Percentiles rank a stretch among this genome's conserved stretches.
phyloP scores from a whole-genome alignment of 1,139 yeast species.

The Pichia sp. region DNA sequence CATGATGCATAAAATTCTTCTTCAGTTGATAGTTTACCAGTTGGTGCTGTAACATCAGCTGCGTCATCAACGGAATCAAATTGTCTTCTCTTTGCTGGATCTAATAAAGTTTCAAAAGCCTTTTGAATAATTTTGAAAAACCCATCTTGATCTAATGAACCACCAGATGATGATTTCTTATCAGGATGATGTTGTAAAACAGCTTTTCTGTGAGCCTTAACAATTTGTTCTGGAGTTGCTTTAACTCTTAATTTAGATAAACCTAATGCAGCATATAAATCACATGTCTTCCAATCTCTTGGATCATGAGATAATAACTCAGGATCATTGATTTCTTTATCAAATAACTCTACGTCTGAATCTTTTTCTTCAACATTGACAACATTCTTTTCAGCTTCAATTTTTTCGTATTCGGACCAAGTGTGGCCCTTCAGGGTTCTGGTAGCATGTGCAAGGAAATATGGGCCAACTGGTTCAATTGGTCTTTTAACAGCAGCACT shows the following conservation, averaged over 20 bases:
- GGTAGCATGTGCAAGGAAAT: constrained; percentile 92
- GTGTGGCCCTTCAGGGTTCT: constrained; percentile 96
- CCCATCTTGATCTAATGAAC: constrained; percentile 79
- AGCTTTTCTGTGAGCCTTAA: constrained; percentile 95
- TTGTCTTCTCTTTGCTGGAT: constrained; percentile 81
- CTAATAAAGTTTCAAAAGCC: constrained; percentile 87
- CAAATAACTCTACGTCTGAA: constrained; percentile 64
- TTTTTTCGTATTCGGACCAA: constrained; percentile 94
- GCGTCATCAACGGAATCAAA: constrained; percentile 90
- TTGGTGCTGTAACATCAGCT: constrained; percentile 81
- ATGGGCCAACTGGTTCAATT: constrained; percentile 95
- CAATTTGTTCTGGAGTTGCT: constrained; percentile 89
- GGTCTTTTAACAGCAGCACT: constrained; percentile 70
- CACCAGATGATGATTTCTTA: constrained; percentile 80
- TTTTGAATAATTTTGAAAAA: constrained; percentile 97
- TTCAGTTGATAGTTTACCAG: constrained; percentile 22
- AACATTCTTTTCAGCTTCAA: constrained; percentile 89
- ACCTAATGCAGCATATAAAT: constrained; percentile 94
- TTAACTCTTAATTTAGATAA: constrained; percentile 83
- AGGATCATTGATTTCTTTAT: constrained; percentile 57
- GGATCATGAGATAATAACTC: constrained; percentile 84
- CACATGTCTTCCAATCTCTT: constrained; percentile 96
- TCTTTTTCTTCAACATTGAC: constrained; percentile 59
- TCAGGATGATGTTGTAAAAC: constrained; percentile 98
- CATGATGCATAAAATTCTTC: constrained; percentile 81